Evolutionary conservation across 2,329 filamentous ascomycete species (phyloP), one percentile per base, ranked within the genome.

Genomic region (Fusarium vanettenii): DNA sequence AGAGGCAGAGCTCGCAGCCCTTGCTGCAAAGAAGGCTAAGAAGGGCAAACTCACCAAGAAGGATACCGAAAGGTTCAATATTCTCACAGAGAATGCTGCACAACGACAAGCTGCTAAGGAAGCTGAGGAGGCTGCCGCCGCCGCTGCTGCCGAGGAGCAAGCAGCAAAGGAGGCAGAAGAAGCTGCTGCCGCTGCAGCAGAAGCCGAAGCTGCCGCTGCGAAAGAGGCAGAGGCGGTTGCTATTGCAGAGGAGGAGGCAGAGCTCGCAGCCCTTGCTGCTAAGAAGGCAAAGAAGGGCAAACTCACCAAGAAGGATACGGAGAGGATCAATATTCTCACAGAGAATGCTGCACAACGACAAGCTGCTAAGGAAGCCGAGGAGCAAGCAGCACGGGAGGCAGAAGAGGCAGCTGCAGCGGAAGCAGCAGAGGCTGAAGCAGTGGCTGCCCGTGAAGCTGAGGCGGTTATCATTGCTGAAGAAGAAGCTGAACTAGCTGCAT

Each of bases 211-310:
- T 2, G 31, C 62, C 13, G 70, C 68, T 25, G 45, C 75, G 11
- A 76, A 73, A n/a, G 72, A 73, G 45, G 74, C 71, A 5, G 74
- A 75, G 20, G 69, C 43, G 35, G 56, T 60, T 25, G 71, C 66
- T 25, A 71, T 64, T 18, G 74, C 71, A 4, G 71, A 76, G 13
- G 74, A 76, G 67, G 74, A 76, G 48, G 73, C 77, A 43, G 77
- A 79, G 48, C 57, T 78, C 16, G 74, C 71, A 16, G 50, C 65
- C 5, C 71, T 79, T 18, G 27, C 52, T 39, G 59, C 73, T 1
- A 79, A 79, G 64, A 79, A 79, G 37, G 67, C 63, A 9, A 79
- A 73, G 43, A 76, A 61, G 29, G 76, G 75, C 18, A 78, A 76
- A 41, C 69, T 78, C 39, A 60, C 65, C 9, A 78, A 75, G 59